Conservation (phyloP, 306 rosid species). For the Cicer bijugum region DNA sequence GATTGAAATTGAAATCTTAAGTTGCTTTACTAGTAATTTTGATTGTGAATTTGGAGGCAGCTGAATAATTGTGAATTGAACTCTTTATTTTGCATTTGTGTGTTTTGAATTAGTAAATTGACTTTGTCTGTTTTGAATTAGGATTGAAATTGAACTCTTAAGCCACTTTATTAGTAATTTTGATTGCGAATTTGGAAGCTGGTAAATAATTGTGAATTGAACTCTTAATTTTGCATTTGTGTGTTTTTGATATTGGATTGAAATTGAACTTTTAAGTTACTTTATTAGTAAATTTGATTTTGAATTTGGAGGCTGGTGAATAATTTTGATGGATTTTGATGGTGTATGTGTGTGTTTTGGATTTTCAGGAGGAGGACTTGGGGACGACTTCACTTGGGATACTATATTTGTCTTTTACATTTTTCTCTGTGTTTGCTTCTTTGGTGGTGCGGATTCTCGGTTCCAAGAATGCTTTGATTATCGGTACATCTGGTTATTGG, state of each 20-base stretch:
- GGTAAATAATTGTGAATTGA: slow-evolving; percentile 4
- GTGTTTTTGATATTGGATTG: slow-evolving; percentile 9
- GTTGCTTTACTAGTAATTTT: background rate
- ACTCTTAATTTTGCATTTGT: background rate
- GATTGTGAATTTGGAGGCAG: background rate
- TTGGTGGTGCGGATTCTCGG: slow-evolving; percentile 77
- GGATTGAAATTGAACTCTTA: too few relatives aligned
- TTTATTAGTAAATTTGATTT: background rate
- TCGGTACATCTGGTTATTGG: slow-evolving; percentile 90
- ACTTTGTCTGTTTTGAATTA: slow-evolving; percentile 5
- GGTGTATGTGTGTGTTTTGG: background rate
- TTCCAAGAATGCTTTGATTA: slow-evolving; percentile 76
- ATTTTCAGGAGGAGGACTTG: slow-evolving; percentile 74
- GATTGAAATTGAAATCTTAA: too few relatives aligned
- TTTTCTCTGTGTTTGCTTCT: slow-evolving; percentile 84
- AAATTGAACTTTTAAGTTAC: background rate
- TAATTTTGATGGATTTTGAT: slow-evolving; percentile 12
- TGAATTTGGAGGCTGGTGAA: slow-evolving; percentile 4
- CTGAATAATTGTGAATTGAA: slow-evolving; percentile 6
- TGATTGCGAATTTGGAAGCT: background rate
- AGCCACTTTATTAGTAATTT: background rate
- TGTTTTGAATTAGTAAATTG: background rate
- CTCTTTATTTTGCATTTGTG: background rate
- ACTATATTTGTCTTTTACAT: slow-evolving; percentile 75
- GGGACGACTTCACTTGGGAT: slow-evolving; percentile 89